A percentile compares a stretch with the other conserved stretches of the same genome.
Evolutionary conservation across 805 yeast genomes (phyloP).

Genomic region (Scheffersomyces ergatensis): DNA sequence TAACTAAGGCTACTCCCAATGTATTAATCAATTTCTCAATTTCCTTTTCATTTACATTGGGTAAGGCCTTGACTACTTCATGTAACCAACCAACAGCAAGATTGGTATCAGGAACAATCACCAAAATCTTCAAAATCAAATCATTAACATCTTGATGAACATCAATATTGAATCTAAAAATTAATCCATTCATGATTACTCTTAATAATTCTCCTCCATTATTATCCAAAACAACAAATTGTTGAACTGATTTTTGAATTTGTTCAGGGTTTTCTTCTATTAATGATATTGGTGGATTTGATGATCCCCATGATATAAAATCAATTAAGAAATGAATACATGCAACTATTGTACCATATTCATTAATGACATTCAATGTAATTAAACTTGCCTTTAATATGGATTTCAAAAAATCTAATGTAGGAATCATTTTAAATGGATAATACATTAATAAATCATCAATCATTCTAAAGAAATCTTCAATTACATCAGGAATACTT

Average conservation of each 20-base stretch:
- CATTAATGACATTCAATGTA: conserved; percentile 51
- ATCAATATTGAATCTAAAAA: conserved; percentile 69
- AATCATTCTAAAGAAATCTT: conserved; percentile 83
- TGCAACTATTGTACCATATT: conserved; percentile 67
- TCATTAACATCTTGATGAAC: conserved; percentile 73
- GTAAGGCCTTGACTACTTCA: conserved; percentile 53
- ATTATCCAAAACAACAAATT: conserved; percentile 37
- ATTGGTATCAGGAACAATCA: conserved; percentile 42
- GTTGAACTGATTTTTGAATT: conserved; percentile 48
- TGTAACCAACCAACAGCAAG: conserved; percentile 60
- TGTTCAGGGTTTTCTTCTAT: conserved; percentile 50
- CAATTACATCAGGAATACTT: conserved; percentile 65
- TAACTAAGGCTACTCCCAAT: conserved; percentile 57
- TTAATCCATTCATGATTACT: conserved; percentile 61
- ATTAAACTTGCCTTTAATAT: conserved; percentile 59
- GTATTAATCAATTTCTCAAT: conserved; percentile 57
- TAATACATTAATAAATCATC: conserved; percentile 74
- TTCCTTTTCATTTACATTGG: conserved; percentile 68
- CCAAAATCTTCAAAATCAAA: conserved; percentile 61
- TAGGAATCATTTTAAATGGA: conserved; percentile 50
- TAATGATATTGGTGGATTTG: conserved; percentile 74
- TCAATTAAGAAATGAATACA: conserved; percentile 79
- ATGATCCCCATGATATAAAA: conserved; percentile 79
- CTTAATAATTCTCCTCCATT: conserved; percentile 58
- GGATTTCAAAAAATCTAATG: conserved; percentile 46